Conservation (phyloP, 805 yeast species). For the Kockiozyma suomiensis region DNA sequence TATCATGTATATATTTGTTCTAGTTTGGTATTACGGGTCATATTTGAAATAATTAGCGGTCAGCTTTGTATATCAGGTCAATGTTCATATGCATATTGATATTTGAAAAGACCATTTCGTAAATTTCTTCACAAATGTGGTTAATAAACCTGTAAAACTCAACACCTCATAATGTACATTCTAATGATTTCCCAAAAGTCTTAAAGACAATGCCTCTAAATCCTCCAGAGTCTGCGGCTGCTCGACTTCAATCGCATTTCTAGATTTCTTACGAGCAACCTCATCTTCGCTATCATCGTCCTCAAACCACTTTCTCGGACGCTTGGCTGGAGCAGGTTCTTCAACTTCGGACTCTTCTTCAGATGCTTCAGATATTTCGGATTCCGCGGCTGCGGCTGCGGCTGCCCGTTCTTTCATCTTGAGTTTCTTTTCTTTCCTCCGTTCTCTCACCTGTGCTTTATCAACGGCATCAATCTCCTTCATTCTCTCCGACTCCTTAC, state of each 20-base stretch:
- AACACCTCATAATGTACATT: neutral
- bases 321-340: slow-evolving; percentile 43
- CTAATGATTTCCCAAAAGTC: slow-evolving; percentile 40
- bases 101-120: neutral
- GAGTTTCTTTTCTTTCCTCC: slow-evolving; percentile 85
- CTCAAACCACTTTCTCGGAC: slow-evolving; percentile 34
- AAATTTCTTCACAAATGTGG: too few species aligned
- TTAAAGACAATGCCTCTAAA: slow-evolving; percentile 80
- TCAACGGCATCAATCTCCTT: slow-evolving; percentile 71
- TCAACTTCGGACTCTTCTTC: slow-evolving; percentile 54
- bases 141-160: too few species aligned
- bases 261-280: slow-evolving; percentile 28
- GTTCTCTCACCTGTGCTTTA: slow-evolving; percentile 72
- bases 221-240: slow-evolving; percentile 92
- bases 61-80: neutral
- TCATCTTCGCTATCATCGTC: slow-evolving; percentile 36
- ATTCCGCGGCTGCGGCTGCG: slow-evolving; percentile 38
- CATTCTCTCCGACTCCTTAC: slow-evolving; percentile 70
- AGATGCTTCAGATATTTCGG: slow-evolving; percentile 39
- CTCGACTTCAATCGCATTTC: slow-evolving; percentile 67
- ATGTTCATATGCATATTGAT: neutral
- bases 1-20: neutral
- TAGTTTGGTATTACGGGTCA: neutral
- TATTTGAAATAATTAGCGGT: too few species aligned
- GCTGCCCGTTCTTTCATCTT: slow-evolving; percentile 49